A percentile compares a stretch with the other conserved stretches of the same genome.
Evolutionary conservation across 306 rosid species (phyloP).

Genomic region (Benincasa hispida): DNA sequence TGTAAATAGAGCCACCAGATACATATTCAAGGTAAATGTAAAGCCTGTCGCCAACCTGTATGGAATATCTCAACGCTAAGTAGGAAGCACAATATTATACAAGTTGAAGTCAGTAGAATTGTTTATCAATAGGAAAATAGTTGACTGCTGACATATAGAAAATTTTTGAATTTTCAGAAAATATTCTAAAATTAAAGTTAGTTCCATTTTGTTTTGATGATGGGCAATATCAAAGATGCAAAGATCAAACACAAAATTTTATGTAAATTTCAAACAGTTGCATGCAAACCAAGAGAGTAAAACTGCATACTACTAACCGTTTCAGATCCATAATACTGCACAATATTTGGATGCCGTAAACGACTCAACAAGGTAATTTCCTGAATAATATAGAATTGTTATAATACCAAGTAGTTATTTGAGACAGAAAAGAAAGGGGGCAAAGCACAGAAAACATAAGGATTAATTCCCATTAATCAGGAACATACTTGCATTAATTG

Average conservation of each 20-base stretch:
- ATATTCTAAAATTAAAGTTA: background rate
- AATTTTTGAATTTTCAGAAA: background rate
- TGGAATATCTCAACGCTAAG: background rate
- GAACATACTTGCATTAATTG: conserved; percentile 75
- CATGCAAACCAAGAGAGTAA: background rate
- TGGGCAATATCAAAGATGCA: background rate
- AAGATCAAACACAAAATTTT: background rate
- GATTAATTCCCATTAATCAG: conserved; percentile 6
- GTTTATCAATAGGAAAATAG: background rate
- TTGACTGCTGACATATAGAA: background rate
- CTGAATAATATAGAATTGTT: conserved; percentile 26
- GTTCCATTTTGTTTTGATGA: background rate
- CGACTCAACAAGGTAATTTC: conserved; percentile 88
- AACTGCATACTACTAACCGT: conserved; percentile 41
- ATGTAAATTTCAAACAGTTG: background rate
- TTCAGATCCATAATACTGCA: conserved; percentile 89
- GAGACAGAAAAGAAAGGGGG: background rate
- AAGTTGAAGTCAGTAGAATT: background rate
- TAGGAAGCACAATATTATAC: background rate
- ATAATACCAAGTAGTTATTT: background rate
- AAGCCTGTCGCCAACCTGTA: conserved; percentile 75
- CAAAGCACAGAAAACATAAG: conserved; percentile 15
- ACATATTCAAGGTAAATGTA: conserved; percentile 95
- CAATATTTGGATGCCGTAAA: conserved; percentile 88
- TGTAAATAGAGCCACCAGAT: conserved; percentile 93